Evolutionary conservation across 306 rosid species (phyloP), one percentile per base, ranked within the genome.

Genomic region (Gleditsia sinensis): DNA sequence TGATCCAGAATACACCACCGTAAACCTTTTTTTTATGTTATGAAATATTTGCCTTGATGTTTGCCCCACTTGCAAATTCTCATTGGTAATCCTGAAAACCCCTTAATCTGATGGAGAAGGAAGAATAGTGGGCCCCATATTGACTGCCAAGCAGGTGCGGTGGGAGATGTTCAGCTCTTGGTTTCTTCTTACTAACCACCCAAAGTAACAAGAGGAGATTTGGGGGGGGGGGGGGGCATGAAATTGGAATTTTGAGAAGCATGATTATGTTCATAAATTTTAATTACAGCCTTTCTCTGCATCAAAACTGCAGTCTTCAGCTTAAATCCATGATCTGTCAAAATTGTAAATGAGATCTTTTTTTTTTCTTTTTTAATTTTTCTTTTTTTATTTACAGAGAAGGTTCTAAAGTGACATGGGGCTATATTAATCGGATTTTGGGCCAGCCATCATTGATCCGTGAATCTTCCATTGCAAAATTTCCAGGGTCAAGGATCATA

Each of bases 371-470:
- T 66, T 75, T 66, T 66, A 34, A 60, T 67, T 57, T 33, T 61
- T 24, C 59, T 48, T 77, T 57, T 46, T 60, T 25, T 79, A 69
- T 73, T 71, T 61, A 28, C 87, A 95, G 99, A 75, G 99, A 95
- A 86, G 98, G 98, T 74, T 86, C 97, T 58, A 89, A 96, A 83
- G 99, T 95, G 79, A 81, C 87, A 25, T 95, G 99, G 99, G 94
- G 99, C 53, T 95, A 95, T 77, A 81, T 95, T 76, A 95, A 92
- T 85, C 88, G 98, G 82, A 88, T 95, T 75, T 75, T 95, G 80
- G 99, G 99, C 69, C 99, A 95, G 90, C 99, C 99, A 49, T 95
- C 98, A 30, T 85, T 95, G 76, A 95, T 95, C 83, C 86, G 98
- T 66, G 98, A 95, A 80, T 95, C 99, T 65, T 95, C 99, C 48